phyloP scores from a whole-genome alignment of 495 filamentous ascomycete genomes.

The Penicillium turbatum region DNA sequence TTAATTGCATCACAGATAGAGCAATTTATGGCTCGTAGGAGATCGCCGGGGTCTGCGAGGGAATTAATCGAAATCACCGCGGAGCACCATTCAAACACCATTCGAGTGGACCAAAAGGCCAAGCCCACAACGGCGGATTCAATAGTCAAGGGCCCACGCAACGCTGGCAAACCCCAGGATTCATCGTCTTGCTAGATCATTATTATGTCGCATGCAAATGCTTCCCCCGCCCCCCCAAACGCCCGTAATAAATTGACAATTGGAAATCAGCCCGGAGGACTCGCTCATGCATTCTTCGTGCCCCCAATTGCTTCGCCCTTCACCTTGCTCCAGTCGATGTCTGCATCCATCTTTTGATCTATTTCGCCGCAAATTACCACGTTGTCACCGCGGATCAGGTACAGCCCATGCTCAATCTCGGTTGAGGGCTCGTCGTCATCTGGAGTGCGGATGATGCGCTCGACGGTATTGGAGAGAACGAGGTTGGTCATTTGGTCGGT shows the following conservation, averaged over 20 bases:
- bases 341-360: conserved; percentile 79
- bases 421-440: conserved; percentile 80
- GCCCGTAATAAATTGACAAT: conserved; percentile 9
- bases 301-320: conserved; percentile 77
- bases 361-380: conserved; percentile 88
- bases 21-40: neutral
- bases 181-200: conserved; percentile 6
- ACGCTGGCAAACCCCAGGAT: conserved; percentile 3
- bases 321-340: conserved; percentile 89
- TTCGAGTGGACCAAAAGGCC: neutral
- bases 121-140: neutral
- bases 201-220: conserved; percentile 17
- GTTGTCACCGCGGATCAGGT: conserved; percentile 90
- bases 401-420: conserved; percentile 80
- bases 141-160: neutral
- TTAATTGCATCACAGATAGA: conserved; percentile 6
- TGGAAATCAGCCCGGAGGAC: conserved; percentile 1
- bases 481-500: conserved; percentile 92
- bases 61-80: neutral
- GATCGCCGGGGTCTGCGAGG: neutral
- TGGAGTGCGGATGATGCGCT: conserved; percentile 79
- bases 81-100: neutral
- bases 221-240: conserved; percentile 14
- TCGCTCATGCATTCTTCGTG: conserved; percentile 69
- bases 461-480: conserved; percentile 77